These are phyloP conservation scores for Pyrenophora graminea DNA, from an alignment of 2,329 filamentous ascomycete species.

Conservation along the genomic window DNA sequence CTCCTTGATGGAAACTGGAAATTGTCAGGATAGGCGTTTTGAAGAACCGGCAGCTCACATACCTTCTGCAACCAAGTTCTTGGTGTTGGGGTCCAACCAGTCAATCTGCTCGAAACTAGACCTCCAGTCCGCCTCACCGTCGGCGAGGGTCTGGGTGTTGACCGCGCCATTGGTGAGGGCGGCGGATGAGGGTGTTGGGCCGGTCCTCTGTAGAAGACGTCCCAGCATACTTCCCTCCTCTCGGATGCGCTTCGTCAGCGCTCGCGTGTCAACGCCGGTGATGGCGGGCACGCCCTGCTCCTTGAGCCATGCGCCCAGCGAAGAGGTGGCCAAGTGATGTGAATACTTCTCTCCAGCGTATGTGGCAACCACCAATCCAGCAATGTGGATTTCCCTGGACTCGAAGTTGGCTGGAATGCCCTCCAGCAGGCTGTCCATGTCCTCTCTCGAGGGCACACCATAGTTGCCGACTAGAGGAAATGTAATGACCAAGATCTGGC, in stretches of 20 bases:
- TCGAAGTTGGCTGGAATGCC: constrained; percentile 93
- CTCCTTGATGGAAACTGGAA: constrained; percentile 80
- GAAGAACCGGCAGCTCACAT: constrained; percentile 32
- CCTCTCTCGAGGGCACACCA: constrained; percentile 86
- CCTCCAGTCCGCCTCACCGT: constrained; percentile 51
- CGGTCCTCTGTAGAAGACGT: constrained; percentile 77
- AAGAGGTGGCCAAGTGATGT: constrained; percentile 88
- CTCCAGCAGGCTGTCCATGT: constrained; percentile 80
- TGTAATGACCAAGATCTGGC: constrained; percentile 94
- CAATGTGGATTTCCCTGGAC: constrained; percentile 88
- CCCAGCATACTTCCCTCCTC: constrained; percentile 96
- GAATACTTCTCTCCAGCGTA: constrained; percentile 96
- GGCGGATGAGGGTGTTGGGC: constrained; percentile 32
- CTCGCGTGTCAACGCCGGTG: constrained; percentile 91
- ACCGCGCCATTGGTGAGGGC: constrained; percentile 47
- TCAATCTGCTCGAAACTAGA: constrained; percentile 75
- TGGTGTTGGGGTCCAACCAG: constrained; percentile 89
- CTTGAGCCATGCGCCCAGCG: constrained; percentile 92
- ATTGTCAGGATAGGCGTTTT: constrained; percentile 24
- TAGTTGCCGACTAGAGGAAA: constrained; percentile 97
- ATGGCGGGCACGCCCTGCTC: constrained; percentile 93
- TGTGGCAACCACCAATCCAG: constrained; percentile 85
- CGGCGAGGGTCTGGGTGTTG: constrained; percentile 38
- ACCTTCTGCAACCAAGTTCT: constrained; percentile 95
- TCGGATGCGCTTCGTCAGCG: constrained; percentile 91